Conservation (phyloP, 148 eudicot genomes). For the Rhododendron henanense region DNA sequence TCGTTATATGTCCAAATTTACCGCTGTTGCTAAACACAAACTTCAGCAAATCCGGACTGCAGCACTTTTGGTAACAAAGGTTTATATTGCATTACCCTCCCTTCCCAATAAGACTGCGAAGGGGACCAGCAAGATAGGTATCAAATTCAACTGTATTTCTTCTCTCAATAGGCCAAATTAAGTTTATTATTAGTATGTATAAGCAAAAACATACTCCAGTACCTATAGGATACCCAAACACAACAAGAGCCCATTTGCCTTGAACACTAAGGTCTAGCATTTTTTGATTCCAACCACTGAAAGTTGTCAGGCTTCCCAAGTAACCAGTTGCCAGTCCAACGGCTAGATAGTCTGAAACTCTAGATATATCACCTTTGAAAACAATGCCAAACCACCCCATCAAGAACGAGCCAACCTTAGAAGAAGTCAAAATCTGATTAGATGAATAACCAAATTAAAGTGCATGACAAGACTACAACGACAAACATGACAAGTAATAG, state of each 20-base stretch:
- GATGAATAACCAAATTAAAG: background rate
- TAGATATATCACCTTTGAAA: conserved; percentile 49
- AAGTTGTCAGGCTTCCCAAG: conserved; percentile 91
- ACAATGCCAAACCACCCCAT: too few relatives aligned
- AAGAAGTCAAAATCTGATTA: conserved; percentile 1
- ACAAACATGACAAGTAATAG: too few relatives aligned
- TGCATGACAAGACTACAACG: background rate
- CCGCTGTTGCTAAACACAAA: background rate
- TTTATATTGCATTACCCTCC: background rate
- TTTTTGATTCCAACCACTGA: conserved; percentile 94
- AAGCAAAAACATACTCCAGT: conserved; percentile 7
- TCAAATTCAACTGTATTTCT: background rate
- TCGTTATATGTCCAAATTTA: background rate
- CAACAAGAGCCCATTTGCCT: conserved; percentile 67
- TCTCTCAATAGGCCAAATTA: background rate
- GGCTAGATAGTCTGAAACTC: conserved; percentile 56
- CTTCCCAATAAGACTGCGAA: background rate
- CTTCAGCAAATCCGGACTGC: background rate
- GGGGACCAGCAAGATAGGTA: background rate
- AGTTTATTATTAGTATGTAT: background rate
- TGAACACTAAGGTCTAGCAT: conserved; percentile 81
- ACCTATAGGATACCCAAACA: conserved; percentile 70
- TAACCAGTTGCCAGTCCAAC: conserved; percentile 83
- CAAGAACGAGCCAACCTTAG: background rate
- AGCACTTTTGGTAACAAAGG: background rate